phyloP scores from a whole-genome alignment of 2,329 filamentous ascomycete species.

The Huntiella savannae region DNA sequence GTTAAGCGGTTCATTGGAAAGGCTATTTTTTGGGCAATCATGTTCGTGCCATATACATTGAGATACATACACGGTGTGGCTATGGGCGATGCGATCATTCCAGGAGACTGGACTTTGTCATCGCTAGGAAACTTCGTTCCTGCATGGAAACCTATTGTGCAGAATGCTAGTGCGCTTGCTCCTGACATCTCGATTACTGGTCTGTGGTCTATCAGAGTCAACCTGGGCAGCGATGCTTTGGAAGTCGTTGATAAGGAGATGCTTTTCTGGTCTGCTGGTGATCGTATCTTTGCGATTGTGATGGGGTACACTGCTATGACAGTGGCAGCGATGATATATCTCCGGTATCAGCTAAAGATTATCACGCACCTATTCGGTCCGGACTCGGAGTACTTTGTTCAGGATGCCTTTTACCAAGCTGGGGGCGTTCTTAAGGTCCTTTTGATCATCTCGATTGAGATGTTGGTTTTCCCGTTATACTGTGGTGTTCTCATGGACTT shows the following conservation, averaged over 20 bases:
- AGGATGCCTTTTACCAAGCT: slow-evolving; percentile 75
- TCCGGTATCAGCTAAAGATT: slow-evolving; percentile 40
- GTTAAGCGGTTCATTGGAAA: slow-evolving; percentile 26
- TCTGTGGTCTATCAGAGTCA: no score
- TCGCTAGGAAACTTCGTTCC: no score
- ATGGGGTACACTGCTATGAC: slow-evolving; percentile 67
- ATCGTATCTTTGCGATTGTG: slow-evolving; percentile 52
- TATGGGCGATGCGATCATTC: no score
- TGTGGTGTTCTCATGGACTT: slow-evolving; percentile 80
- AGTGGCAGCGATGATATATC: slow-evolving; percentile 56
- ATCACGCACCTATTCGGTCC: slow-evolving; percentile 26
- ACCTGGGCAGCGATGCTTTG: no score
- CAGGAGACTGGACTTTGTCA: no score
- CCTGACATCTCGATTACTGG: no score
- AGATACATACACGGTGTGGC: no score
- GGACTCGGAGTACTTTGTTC: slow-evolving; percentile 55
- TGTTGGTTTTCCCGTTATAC: slow-evolving; percentile 92
- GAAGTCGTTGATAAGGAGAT: slow-evolving; percentile 18
- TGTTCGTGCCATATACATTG: not conserved
- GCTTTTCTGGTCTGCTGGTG: slow-evolving; percentile 47
- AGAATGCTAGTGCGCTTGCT: no score
- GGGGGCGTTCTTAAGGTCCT: slow-evolving; percentile 97
- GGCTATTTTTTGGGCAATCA: not conserved
- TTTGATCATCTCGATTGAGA: slow-evolving; percentile 95
- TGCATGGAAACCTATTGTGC: no score